phyloP scores from a whole-genome alignment of 2,329 filamentous ascomycete genomes.

The Chaetomiaceae sp. region DNA sequence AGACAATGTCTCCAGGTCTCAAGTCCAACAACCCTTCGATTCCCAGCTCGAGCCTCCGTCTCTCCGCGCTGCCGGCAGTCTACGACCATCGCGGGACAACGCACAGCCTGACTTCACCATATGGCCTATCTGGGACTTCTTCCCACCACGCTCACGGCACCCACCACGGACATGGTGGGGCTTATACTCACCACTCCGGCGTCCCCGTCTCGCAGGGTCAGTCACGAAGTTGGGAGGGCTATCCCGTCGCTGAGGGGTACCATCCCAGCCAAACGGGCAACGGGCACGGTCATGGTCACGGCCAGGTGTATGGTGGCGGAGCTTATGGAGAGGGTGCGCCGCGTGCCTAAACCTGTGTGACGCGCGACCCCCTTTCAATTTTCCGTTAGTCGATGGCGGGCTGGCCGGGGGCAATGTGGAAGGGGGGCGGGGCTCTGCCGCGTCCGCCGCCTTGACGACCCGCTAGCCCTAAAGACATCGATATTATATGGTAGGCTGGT shows the following conservation, averaged over 20 bases:
- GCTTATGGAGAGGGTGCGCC: conserved; percentile 23
- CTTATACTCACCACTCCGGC: conserved; percentile 21
- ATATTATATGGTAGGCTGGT: neutral
- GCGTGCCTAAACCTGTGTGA: conserved; percentile 21
- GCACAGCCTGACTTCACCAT: conserved; percentile 24
- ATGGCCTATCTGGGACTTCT: conserved; percentile 19
- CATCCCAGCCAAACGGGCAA: conserved; percentile 8
- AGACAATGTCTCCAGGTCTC: conserved; percentile 42
- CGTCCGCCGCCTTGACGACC: neutral
- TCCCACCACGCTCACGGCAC: conserved; percentile 14
- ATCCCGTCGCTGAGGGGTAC: conserved; percentile 23
- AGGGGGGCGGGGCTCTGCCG: neutral
- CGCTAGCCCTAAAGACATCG: neutral
- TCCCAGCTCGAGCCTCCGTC: conserved; percentile 30
- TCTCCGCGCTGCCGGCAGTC: conserved; percentile 37
- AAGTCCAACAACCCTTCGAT: conserved; percentile 37
- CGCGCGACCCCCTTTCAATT: neutral
- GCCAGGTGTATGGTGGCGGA: conserved; percentile 22
- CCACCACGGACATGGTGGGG: conserved; percentile 18
- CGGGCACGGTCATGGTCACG: conserved; percentile 30
- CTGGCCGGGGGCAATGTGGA: too few species aligned
- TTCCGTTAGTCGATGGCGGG: too few species aligned
- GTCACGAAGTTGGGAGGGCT: conserved; percentile 24
- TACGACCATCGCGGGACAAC: conserved; percentile 28
- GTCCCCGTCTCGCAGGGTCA: conserved; percentile 20